Evolutionary conservation across 2,329 filamentous ascomycete genomes (phyloP), one percentile per base, ranked within the genome.

Genomic region (Clonostachys chloroleuca): DNA sequence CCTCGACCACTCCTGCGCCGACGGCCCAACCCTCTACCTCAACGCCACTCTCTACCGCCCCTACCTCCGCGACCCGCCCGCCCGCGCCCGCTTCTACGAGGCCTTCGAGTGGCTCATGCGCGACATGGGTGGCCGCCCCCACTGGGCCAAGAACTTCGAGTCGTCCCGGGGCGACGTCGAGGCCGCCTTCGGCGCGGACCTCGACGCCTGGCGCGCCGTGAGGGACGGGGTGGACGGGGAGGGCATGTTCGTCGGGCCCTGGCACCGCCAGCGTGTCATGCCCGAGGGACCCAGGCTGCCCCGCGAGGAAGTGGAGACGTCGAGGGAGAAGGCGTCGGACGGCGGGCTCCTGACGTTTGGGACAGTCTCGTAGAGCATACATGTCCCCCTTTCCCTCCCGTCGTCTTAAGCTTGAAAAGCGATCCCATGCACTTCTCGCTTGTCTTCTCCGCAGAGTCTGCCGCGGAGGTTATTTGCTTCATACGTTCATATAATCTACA

Each of bases 71-170:
- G 88, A 95, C 56, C 90, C 91, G 10, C 87, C 89, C 0, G 92
- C 87, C 59, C 79, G 75, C 46, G 75, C 77, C 46, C 79, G 87
- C 42, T 95, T 95, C 72, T 96, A 95, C 65, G 78, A 92, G 66
- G 91, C 86, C 2, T 95, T 96, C 54, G 91, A 96, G 66, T 92
- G 86, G 75, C 73, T 96, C 42, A 95, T 95, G 91, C 84, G 82
- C 49, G 87, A 95, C 41, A 73, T 95, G 56, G 88, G 86, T 45
- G 91, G 86, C 9, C 80, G 80, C 42, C 91, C 91, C 16, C 91
- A 96, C 67, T 96, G 91, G 89, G 91, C 91, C 8, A 96, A 96
- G 77, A 95, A 96, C 64, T 96, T 95, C 65, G 72, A 75, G 42
- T 75, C 77, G 9, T 74, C 78, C 5, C 75, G 78, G 12, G 58